Evolutionary conservation across 192 early-diverging fungal genomes (phyloP).

Genomic region (Dispira simplex): DNA sequence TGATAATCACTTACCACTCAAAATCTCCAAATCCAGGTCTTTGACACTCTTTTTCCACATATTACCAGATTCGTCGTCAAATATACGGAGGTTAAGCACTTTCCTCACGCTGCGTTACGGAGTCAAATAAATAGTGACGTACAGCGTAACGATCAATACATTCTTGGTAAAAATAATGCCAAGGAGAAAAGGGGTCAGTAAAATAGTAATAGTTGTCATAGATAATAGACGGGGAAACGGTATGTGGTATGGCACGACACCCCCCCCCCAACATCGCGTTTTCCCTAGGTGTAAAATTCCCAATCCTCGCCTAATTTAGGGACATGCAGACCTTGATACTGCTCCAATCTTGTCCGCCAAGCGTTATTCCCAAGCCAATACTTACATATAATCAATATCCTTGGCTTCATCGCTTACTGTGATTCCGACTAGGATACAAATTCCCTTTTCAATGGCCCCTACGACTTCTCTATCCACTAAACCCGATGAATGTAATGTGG

Average conservation of each 20-base stretch:
- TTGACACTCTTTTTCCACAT: constrained; percentile 74
- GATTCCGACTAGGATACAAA: constrained; percentile 64
- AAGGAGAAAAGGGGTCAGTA: too few species aligned
- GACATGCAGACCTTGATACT: not conserved
- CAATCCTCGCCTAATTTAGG: not conserved
- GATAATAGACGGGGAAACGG: not conserved
- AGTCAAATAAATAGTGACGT: too few species aligned
- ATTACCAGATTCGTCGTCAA: constrained; percentile 40
- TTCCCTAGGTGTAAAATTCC: not conserved
- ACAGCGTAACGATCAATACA: too few species aligned
- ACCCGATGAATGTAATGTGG: not conserved
- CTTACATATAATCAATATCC: constrained; percentile 70
- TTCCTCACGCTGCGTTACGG: constrained; percentile 40
- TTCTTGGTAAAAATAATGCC: too few species aligned
- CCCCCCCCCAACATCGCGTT: not conserved
- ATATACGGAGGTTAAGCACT: constrained; percentile 61
- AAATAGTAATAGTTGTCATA: not conserved
- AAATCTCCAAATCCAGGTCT: constrained; percentile 52
- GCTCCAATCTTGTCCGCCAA: not conserved
- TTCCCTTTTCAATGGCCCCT: constrained; percentile 61
- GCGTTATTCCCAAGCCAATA: not conserved
- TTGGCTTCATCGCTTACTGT: constrained; percentile 43
- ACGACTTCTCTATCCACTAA: constrained; percentile 59
- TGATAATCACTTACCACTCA: constrained; percentile 45
- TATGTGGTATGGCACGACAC: not conserved